phyloP scores from a whole-genome alignment of 2,329 filamentous ascomycete species.

The Thermothelomyces thermophilus region DNA sequence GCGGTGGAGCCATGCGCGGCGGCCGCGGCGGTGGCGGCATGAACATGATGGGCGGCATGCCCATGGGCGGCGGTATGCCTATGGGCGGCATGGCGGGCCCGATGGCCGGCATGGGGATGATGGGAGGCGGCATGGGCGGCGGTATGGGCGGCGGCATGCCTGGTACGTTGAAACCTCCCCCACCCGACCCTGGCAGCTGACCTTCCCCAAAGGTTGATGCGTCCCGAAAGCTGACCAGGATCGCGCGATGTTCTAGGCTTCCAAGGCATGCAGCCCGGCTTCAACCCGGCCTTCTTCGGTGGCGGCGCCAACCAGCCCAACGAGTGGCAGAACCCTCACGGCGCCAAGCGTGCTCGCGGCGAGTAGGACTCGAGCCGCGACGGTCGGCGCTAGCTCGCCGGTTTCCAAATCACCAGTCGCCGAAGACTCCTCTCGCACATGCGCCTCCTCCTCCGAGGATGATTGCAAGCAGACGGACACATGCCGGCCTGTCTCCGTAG shows the following conservation, averaged over 20 bases:
- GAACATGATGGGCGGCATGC: conserved; percentile 37
- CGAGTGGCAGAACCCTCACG: conserved; percentile 72
- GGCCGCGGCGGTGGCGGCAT: conserved; percentile 44
- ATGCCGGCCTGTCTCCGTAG: not conserved
- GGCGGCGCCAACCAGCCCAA: conserved; percentile 40
- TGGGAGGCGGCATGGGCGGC: conserved; percentile 37
- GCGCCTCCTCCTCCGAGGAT: not conserved
- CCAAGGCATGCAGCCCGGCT: conserved; percentile 61
- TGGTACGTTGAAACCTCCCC: conserved; percentile 38
- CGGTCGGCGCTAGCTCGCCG: not conserved
- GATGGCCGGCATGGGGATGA: conserved; percentile 42
- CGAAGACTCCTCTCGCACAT: not conserved
- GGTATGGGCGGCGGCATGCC: conserved; percentile 47
- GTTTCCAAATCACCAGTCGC: not conserved
- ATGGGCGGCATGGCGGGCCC: conserved; percentile 36
- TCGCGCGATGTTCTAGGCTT: conserved; percentile 43
- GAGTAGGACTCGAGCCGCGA: conserved; percentile 40
- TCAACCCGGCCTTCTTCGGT: conserved; percentile 68
- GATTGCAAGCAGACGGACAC: not conserved
- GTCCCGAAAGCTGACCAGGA: conserved; percentile 1
- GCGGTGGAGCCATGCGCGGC: conserved; percentile 40
- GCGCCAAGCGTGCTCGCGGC: conserved; percentile 70
- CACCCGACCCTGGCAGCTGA: conserved; percentile 3
- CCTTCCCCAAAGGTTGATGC: not conserved
- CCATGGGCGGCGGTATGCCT: conserved; percentile 18